These are phyloP conservation scores for Scytalidium lignicola DNA, from an alignment of 2,329 filamentous ascomycete species.

Conservation along the genomic window DNA sequence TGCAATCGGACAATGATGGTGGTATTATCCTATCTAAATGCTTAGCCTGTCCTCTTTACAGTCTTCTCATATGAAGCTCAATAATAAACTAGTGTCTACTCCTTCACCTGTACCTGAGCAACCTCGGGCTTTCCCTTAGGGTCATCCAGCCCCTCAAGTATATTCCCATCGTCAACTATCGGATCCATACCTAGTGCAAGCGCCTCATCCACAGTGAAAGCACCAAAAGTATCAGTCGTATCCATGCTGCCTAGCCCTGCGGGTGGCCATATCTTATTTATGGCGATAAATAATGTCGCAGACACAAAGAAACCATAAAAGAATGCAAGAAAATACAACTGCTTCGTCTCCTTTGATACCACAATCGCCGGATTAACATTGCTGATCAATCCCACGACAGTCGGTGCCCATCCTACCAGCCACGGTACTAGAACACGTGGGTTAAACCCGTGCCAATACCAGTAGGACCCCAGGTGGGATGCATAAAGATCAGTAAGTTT, in stretches of 20 bases:
- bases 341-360: conserved; percentile 28
- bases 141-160: conserved; percentile 4
- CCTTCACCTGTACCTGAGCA: too few species aligned
- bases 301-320: conserved; percentile 30
- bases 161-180: neutral
- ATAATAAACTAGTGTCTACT: neutral
- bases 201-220: conserved; percentile 21
- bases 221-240: conserved; percentile 29
- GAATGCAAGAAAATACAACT: conserved; percentile 37
- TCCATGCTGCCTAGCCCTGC: conserved; percentile 26
- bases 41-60: too few species aligned
- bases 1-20: too few species aligned
- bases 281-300: conserved; percentile 3
- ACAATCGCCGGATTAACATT: conserved; percentile 9
- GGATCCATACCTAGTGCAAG: conserved; percentile 6
- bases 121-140: too few species aligned
- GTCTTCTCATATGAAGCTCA: too few species aligned
- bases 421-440: conserved; percentile 36
- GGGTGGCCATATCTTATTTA: conserved; percentile 23
- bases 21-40: too few species aligned
- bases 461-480: conserved; percentile 33
- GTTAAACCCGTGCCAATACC: conserved; percentile 38
- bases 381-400: conserved; percentile 26
- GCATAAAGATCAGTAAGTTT: conserved; percentile 39
- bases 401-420: conserved; percentile 28